These are phyloP conservation scores for Porpolomopsis calyptriformis DNA, from an alignment of 768 basidiomycete species.

Conservation along the genomic window DNA sequence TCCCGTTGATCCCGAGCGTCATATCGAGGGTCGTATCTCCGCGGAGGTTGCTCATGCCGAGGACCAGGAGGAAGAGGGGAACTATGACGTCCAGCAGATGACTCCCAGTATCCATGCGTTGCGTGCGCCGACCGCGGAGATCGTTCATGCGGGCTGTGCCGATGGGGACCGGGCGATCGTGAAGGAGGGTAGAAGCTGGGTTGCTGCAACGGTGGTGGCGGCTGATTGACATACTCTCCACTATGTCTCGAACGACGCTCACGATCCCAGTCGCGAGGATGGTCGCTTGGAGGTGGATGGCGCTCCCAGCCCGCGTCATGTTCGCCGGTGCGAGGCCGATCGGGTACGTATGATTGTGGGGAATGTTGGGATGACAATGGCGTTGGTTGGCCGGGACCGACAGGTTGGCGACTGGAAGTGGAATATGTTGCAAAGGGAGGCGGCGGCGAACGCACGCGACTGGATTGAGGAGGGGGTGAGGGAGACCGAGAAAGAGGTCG, in stretches of 20 bases:
- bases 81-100: conserved; percentile 30
- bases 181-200: conserved; percentile 26
- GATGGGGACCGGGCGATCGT: conserved; percentile 28
- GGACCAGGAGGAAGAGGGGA: conserved; percentile 25
- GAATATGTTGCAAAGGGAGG: conserved; percentile 40
- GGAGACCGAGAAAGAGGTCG: conserved; percentile 39
- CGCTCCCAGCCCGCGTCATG: conserved; percentile 50
- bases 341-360: conserved; percentile 47
- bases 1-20: conserved; percentile 41
- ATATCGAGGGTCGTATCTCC: conserved; percentile 58
- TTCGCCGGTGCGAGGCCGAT: conserved; percentile 33
- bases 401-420: conserved; percentile 33
- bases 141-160: conserved; percentile 45
- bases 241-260: conserved; percentile 35
- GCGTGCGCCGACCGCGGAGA: conserved; percentile 48
- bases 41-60: conserved; percentile 32
- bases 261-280: conserved; percentile 18
- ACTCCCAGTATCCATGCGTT: conserved; percentile 46
- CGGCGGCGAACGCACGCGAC: conserved; percentile 42
- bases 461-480: conserved; percentile 37
- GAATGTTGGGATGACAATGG: conserved; percentile 43
- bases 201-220: conserved; percentile 20
- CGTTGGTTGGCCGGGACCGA: conserved; percentile 42
- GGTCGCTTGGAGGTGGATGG: conserved; percentile 13
- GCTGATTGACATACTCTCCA: conserved; percentile 26